Evolutionary conservation across 169 alveolate species (phyloP).

Genomic region (Theileria luwenshuni): DNA sequence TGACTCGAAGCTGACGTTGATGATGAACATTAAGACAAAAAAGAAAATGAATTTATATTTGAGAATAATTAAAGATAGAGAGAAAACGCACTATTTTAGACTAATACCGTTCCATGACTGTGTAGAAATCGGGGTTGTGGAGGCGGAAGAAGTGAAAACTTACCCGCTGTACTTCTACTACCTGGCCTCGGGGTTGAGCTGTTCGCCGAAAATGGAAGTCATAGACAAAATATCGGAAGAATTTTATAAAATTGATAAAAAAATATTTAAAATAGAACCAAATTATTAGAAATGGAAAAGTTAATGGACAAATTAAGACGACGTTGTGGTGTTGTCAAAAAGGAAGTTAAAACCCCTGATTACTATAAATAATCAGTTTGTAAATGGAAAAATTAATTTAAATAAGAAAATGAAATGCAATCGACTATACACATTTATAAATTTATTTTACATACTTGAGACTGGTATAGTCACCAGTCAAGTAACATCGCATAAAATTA

Average conservation of each 20-base stretch:
- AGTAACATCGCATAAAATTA: slow-evolving; percentile 15
- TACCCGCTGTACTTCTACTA: slow-evolving; percentile 3
- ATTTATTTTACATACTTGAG: neutral
- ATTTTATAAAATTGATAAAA: neutral
- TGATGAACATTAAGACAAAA: neutral
- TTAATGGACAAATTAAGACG: too few species aligned
- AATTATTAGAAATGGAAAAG: too few species aligned
- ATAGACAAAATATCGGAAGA: neutral
- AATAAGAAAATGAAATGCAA: too few species aligned
- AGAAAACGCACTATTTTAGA: neutral
- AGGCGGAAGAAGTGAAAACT: neutral
- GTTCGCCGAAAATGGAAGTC: slow-evolving; percentile 1
- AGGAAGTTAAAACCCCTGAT: too few species aligned
- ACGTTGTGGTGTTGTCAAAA: too few species aligned
- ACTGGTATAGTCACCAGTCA: neutral
- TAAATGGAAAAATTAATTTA: too few species aligned
- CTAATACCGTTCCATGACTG: slow-evolving; percentile 15
- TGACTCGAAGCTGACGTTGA: neutral
- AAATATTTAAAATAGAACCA: slow-evolving; percentile 4
- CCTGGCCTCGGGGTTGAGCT: neutral
- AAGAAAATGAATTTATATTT: slow-evolving; percentile 1
- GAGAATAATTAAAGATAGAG: neutral
- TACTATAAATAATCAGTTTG: too few species aligned
- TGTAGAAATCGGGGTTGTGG: slow-evolving; percentile 7
- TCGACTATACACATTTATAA: too few species aligned